These are phyloP conservation scores for Rhodotorula sp. DNA, from an alignment of 1,284 basidiomycete species.

Conservation along the genomic window DNA sequence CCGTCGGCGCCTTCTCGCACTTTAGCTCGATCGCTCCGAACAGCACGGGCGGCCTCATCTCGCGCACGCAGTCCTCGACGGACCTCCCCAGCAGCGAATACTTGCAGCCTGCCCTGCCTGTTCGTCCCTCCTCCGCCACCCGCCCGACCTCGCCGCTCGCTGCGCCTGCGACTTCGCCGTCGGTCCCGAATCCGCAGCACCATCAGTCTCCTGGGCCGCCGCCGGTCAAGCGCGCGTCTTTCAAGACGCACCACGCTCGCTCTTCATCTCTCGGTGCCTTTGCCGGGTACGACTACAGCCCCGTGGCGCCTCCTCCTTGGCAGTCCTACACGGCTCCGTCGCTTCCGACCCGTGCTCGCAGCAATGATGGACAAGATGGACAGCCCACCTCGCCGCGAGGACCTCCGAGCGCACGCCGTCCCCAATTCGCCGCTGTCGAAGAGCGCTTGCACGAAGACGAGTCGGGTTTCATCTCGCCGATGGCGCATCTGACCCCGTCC, in stretches of 20 bases:
- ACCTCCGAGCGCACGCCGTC: constrained; percentile 2
- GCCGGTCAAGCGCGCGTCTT: constrained; percentile 39
- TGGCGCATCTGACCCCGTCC: constrained; percentile 37
- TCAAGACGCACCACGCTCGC: constrained; percentile 40
- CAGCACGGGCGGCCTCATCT: constrained; percentile 47
- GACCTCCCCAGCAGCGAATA: constrained; percentile 36
- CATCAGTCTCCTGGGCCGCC: constrained; percentile 31
- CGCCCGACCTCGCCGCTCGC: constrained; percentile 26
- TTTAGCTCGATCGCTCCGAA: constrained; percentile 89
- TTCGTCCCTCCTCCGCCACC: constrained; percentile 24
- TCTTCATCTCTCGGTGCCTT: constrained; percentile 40
- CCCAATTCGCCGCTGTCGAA: constrained; percentile 28
- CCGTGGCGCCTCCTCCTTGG: constrained; percentile 38
- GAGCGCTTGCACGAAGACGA: constrained; percentile 39
- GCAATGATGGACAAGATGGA: not conserved
- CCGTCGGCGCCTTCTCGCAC: constrained; percentile 83
- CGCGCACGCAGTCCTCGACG: constrained; percentile 45
- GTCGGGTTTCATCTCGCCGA: constrained; percentile 44
- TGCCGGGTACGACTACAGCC: constrained; percentile 41
- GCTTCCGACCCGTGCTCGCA: not conserved
- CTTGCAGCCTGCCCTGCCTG: constrained; percentile 12
- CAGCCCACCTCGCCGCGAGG: constrained; percentile 1
- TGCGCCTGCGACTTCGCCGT: constrained; percentile 8
- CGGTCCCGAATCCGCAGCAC: constrained; percentile 4
- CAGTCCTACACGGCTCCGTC: constrained; percentile 23